A percentile compares a stretch with the other conserved stretches of the same genome.
phyloP scores from a whole-genome alignment of 352 stramenopile species.

The Hyphochytrium catenoides region DNA sequence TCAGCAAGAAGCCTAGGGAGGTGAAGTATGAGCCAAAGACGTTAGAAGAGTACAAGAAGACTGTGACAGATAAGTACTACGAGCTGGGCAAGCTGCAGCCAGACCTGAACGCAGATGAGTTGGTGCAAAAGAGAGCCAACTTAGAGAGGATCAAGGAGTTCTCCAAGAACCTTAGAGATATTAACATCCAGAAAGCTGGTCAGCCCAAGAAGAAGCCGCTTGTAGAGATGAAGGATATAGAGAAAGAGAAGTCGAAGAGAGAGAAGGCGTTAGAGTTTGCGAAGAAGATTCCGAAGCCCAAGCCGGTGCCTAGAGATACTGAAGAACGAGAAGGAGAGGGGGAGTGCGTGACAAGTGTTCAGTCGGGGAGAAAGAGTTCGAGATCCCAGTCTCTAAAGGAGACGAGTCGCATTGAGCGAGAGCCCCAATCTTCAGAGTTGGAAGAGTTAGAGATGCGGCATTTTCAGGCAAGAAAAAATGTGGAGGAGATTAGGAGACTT shows the following conservation, averaged over 20 bases:
- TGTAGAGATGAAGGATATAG: slow-evolving; percentile 1
- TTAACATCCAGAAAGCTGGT: slow-evolving; percentile 26
- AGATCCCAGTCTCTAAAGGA: no score
- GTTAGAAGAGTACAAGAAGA: slow-evolving; percentile 56
- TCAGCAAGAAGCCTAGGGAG: slow-evolving; percentile 33
- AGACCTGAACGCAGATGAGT: slow-evolving; percentile 44
- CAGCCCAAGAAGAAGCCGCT: slow-evolving; percentile 14
- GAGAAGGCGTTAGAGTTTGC: slow-evolving; percentile 46
- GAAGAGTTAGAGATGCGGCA: no score
- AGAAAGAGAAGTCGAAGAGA: slow-evolving; percentile 27
- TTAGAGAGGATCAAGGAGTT: slow-evolving; percentile 51
- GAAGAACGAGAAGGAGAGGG: no score
- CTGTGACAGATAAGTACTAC: slow-evolving; percentile 51
- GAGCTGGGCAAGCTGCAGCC: slow-evolving; percentile 64
- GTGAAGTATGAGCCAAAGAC: slow-evolving; percentile 59
- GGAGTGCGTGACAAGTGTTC: no score
- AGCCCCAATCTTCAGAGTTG: no score
- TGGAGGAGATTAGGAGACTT: no score
- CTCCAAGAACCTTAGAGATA: slow-evolving; percentile 36
- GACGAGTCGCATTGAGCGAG: no score
- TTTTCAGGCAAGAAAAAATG: no score
- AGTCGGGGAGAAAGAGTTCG: no score
- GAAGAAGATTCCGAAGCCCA: slow-evolving; percentile 47
- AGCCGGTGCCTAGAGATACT: slow-evolving; percentile 7
- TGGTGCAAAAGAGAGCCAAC: slow-evolving; percentile 50